Percentiles rank a stretch among this genome's conserved stretches.
Conservation (phyloP, 345 rosid species). For the Microcos paniculata region DNA sequence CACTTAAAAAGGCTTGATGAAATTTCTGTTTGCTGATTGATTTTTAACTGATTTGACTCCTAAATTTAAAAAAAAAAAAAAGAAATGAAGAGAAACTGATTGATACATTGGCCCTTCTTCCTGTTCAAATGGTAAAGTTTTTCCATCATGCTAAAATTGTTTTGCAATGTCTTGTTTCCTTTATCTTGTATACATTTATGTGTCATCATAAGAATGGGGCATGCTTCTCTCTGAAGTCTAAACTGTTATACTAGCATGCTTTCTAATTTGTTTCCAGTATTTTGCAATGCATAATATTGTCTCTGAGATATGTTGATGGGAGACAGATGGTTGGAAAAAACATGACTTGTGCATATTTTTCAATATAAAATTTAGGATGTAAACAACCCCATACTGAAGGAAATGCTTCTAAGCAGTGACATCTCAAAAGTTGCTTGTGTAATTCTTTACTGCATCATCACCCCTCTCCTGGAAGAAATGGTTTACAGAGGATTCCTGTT, state of each 20-base stretch:
- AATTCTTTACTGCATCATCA: constrained; percentile 55
- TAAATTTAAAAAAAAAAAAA: background rate
- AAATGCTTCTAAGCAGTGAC: constrained; percentile 55
- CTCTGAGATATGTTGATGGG: background rate
- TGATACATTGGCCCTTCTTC: background rate
- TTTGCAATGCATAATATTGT: background rate
- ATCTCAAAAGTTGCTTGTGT: constrained; percentile 51
- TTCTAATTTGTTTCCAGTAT: background rate
- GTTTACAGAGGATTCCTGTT: constrained; percentile 81
- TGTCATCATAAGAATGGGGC: background rate
- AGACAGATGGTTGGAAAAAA: background rate
- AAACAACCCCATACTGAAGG: constrained; percentile 46
- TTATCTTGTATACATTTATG: background rate
- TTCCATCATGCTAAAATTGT: background rate
- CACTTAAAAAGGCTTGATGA: background rate
- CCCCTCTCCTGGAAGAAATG: constrained; percentile 74
- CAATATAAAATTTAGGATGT: constrained; percentile 37
- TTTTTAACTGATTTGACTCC: background rate
- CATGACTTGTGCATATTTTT: background rate
- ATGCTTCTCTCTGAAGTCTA: background rate
- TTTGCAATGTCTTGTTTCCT: background rate
- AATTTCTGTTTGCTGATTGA: background rate
- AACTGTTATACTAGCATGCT: background rate
- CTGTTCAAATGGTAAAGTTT: background rate
- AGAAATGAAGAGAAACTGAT: background rate